Percentiles rank a stretch among this genome's conserved stretches.
These are phyloP conservation scores for Ustilago lituana DNA, from an alignment of 1,284 basidiomycete genomes.

Conservation along the genomic window DNA sequence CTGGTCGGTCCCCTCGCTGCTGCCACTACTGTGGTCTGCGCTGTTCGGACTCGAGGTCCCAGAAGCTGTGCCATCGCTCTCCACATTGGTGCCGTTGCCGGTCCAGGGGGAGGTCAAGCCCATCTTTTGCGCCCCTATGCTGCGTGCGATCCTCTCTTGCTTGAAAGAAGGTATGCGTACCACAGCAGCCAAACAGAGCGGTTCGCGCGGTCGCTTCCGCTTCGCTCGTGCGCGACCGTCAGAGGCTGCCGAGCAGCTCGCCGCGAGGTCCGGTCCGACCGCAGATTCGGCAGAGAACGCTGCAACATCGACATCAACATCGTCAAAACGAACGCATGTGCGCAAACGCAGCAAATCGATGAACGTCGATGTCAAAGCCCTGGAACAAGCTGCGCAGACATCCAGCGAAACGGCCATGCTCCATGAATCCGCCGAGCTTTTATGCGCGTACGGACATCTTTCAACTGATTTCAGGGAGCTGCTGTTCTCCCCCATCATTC, in stretches of 20 bases:
- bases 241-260: conserved; percentile 1
- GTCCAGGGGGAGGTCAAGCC: conserved; percentile 73
- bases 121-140: conserved; percentile 32
- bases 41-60: conserved; percentile 72
- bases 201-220: conserved; percentile 5
- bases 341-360: conserved; percentile 55
- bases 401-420: conserved; percentile 34
- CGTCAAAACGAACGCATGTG: conserved; percentile 14
- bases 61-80: conserved; percentile 72
- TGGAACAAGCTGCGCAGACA: conserved; percentile 34
- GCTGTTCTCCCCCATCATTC: conserved; percentile 56
- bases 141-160: conserved; percentile 57
- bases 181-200: conserved; percentile 8
- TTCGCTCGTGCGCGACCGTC: conserved; percentile 20
- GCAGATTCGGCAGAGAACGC: too few relatives aligned
- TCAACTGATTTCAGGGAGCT: conserved; percentile 42
- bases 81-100: conserved; percentile 71
- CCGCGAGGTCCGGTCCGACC: neutral
- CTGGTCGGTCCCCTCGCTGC: conserved; percentile 73
- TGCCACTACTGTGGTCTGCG: conserved; percentile 73
- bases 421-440: conserved; percentile 41
- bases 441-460: conserved; percentile 28
- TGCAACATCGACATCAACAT: neutral
- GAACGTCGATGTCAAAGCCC: conserved; percentile 40
- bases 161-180: conserved; percentile 42